Conservation (phyloP, 805 yeast genomes). For the Candida pseudofarinosa region DNA sequence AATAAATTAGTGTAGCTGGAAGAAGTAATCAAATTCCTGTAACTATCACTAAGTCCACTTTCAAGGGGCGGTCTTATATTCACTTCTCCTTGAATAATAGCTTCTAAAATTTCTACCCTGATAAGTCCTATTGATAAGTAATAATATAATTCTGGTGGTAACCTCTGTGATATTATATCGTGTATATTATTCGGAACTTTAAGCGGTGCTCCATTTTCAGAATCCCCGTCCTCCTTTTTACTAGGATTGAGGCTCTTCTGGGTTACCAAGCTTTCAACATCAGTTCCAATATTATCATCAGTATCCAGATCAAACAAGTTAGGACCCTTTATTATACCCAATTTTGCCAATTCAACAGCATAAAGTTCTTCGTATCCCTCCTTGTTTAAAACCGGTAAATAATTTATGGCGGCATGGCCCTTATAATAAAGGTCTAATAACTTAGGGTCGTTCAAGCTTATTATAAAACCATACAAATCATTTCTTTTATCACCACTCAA, state of each 20-base stretch:
- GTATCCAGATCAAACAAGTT: slow-evolving; percentile 13
- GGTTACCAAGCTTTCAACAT: neutral
- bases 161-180: slow-evolving; percentile 74
- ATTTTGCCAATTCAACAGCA: slow-evolving; percentile 36
- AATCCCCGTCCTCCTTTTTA: neutral
- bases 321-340: slow-evolving; percentile 20
- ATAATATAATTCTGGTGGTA: slow-evolving; percentile 82
- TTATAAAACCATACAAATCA: slow-evolving; percentile 43
- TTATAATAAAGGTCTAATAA: slow-evolving; percentile 53
- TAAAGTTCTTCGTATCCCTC: slow-evolving; percentile 68
- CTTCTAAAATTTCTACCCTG: slow-evolving; percentile 58
- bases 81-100: slow-evolving; percentile 60
- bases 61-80: slow-evolving; percentile 66
- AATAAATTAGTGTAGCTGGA: slow-evolving; percentile 46
- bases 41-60: slow-evolving; percentile 54
- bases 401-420: slow-evolving; percentile 66
- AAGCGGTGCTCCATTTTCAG: slow-evolving; percentile 5
- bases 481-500: slow-evolving; percentile 21
- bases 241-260: neutral
- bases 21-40: slow-evolving; percentile 49
- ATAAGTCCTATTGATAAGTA: slow-evolving; percentile 77
- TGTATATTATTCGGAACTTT: slow-evolving; percentile 75
- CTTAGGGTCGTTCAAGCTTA: slow-evolving; percentile 42
- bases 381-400: slow-evolving; percentile 66
- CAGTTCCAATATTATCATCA: slow-evolving; percentile 3